A percentile compares a stretch with the other conserved stretches of the same genome.
These are phyloP conservation scores for Sporothrix schenckii DNA, from an alignment of 2,329 filamentous ascomycete genomes.

Conservation along the genomic window DNA sequence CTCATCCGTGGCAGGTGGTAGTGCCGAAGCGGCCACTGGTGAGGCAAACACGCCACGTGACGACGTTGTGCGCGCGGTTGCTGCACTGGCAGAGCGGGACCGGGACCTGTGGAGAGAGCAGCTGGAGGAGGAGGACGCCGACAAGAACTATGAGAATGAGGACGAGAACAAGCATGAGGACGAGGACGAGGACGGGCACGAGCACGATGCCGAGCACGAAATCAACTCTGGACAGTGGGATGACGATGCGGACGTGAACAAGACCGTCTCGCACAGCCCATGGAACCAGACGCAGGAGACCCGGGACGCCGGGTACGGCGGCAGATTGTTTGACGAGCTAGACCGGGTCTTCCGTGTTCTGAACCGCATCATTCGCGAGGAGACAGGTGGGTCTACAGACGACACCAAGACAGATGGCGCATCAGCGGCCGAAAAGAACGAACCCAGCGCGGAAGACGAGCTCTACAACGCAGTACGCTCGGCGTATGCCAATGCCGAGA, in stretches of 20 bases:
- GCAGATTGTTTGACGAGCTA: slow-evolving; percentile 36
- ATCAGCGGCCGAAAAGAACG: slow-evolving; percentile 1
- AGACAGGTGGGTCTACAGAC: slow-evolving; percentile 9
- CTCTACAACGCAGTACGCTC: slow-evolving; percentile 48
- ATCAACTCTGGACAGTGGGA: neutral
- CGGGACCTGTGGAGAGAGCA: slow-evolving; percentile 36
- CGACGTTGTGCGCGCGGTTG: slow-evolving; percentile 31
- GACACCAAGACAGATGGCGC: slow-evolving; percentile 40
- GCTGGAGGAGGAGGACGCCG: slow-evolving; percentile 29
- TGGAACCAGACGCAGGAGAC: neutral
- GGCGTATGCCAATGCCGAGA: slow-evolving; percentile 45
- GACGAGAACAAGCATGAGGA: neutral
- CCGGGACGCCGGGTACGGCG: slow-evolving; percentile 14
- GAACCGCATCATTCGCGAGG: slow-evolving; percentile 36
- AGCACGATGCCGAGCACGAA: slow-evolving; percentile 7
- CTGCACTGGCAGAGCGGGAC: slow-evolving; percentile 27
- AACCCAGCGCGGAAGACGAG: slow-evolving; percentile 48
- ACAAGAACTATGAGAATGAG: slow-evolving; percentile 24
- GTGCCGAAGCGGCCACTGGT: slow-evolving; percentile 35
- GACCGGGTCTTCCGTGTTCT: slow-evolving; percentile 36
- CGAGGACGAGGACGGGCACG: slow-evolving; percentile 24
- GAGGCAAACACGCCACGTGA: slow-evolving; percentile 17
- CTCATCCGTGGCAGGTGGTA: slow-evolving; percentile 28
- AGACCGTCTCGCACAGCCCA: neutral
- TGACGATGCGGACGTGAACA: slow-evolving; percentile 5